A percentile compares a stretch with the other conserved stretches of the same genome.
Conservation (phyloP, 2,329 filamentous ascomycete genomes). For the Aspergillus eucalypticola region DNA sequence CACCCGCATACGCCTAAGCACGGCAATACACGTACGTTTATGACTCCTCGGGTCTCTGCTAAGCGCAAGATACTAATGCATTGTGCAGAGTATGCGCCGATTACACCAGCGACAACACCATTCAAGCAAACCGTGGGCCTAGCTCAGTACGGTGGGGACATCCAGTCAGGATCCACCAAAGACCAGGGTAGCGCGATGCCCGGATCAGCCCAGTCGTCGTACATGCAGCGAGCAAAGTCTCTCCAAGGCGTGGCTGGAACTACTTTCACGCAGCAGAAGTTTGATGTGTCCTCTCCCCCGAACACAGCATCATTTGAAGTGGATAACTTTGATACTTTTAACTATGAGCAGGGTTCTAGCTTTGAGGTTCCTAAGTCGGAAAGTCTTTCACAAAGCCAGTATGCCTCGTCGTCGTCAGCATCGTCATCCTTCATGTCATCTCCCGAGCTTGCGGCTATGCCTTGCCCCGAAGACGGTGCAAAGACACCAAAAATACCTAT, state of each 20-base stretch:
- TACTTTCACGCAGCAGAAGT: slow-evolving; percentile 39
- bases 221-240: slow-evolving; percentile 49
- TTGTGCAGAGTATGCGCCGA: slow-evolving; percentile 60
- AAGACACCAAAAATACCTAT: slow-evolving; percentile 35
- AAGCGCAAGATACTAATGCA: slow-evolving; percentile 23
- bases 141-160: slow-evolving; percentile 40
- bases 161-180: slow-evolving; percentile 44
- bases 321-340: slow-evolving; percentile 54
- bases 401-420: slow-evolving; percentile 39
- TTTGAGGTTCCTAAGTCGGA: slow-evolving; percentile 30
- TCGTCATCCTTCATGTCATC: slow-evolving; percentile 56
- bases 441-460: slow-evolving; percentile 53
- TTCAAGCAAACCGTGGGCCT: slow-evolving; percentile 43
- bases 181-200: slow-evolving; percentile 34
- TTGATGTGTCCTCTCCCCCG: slow-evolving; percentile 58
- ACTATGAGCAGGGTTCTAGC: slow-evolving; percentile 50
- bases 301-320: slow-evolving; percentile 51
- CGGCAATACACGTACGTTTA: slow-evolving; percentile 58
- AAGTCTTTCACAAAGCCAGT: slow-evolving; percentile 44
- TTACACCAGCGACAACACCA: slow-evolving; percentile 68
- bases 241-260: slow-evolving; percentile 47
- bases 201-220: slow-evolving; percentile 35
- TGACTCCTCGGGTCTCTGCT: neutral
- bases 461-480: slow-evolving; percentile 26
- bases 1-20: slow-evolving; percentile 66